Conservation (phyloP, 495 filamentous ascomycete species). For the Astrocystis sublimbata region DNA sequence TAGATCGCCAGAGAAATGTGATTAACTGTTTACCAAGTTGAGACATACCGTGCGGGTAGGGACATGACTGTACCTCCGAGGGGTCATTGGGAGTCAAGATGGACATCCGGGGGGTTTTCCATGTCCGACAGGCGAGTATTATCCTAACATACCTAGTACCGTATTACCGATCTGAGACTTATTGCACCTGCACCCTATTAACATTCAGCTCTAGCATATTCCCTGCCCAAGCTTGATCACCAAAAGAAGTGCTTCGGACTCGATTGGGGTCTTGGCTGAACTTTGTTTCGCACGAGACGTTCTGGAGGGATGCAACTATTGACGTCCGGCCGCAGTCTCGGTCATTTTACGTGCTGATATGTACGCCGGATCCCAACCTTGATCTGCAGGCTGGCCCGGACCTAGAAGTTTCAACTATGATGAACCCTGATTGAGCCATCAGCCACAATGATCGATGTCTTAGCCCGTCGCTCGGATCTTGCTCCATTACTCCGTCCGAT, state of each 20-base stretch:
- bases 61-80: not conserved
- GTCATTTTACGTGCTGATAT: constrained; percentile 13
- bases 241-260: not conserved
- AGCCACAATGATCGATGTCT: constrained; percentile 11
- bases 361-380: constrained; percentile 25
- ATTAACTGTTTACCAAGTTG: not conserved
- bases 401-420: constrained; percentile 2
- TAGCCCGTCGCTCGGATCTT: constrained; percentile 45
- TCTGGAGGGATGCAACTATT: not conserved
- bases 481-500: constrained; percentile 49
- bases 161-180: not conserved
- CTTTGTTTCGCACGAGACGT: not conserved
- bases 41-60: not conserved
- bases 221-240: not conserved
- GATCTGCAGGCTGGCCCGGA: constrained; percentile 16
- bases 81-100: not conserved
- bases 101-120: not conserved
- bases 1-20: not conserved
- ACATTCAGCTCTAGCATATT: not conserved
- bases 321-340: constrained; percentile 3
- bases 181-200: not conserved
- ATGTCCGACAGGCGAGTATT: not conserved
- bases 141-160: too few relatives aligned
- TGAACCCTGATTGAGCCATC: constrained; percentile 18
- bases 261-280: not conserved